phyloP scores from a whole-genome alignment of 179 eudicot genomes.

The Beta lomatogona region DNA sequence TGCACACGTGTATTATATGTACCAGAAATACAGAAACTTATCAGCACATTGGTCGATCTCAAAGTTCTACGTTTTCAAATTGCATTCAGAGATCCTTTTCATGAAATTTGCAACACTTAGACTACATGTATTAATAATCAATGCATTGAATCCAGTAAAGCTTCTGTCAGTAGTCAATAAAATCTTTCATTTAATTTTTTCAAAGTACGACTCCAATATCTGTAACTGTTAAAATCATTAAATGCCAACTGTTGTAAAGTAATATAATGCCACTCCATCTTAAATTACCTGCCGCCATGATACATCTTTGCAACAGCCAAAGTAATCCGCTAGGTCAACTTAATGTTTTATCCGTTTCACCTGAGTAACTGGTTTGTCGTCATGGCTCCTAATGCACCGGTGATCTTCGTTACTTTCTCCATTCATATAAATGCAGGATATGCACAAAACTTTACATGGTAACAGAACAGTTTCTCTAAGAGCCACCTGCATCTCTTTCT shows the following conservation, averaged over 20 bases:
- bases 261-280: constrained; percentile 27
- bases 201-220: constrained; percentile 15
- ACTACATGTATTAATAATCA: constrained; percentile 5
- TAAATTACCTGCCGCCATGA: constrained; percentile 24
- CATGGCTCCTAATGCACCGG: constrained; percentile 25
- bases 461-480: constrained; percentile 12
- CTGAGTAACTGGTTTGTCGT: constrained; percentile 15
- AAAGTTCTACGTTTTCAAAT: background rate
- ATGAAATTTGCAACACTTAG: constrained; percentile 10
- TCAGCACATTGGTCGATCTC: constrained; percentile 10
- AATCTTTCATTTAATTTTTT: background rate
- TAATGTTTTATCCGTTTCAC: constrained; percentile 24
- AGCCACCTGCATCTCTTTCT: constrained; percentile 21
- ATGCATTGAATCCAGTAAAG: constrained; percentile 9
- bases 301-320: constrained; percentile 17
- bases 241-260: constrained; percentile 21
- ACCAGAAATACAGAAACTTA: constrained; percentile 6
- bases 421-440: constrained; percentile 9
- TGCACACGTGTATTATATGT: background rate
- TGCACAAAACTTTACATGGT: constrained; percentile 21
- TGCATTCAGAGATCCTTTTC: background rate
- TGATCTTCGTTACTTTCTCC: constrained; percentile 17
- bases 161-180: constrained; percentile 14
- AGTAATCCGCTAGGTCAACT: constrained; percentile 32
- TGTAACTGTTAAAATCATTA: constrained; percentile 23